These are phyloP conservation scores for Medicago lupulina DNA, from an alignment of 306 rosid species.

Conservation along the genomic window DNA sequence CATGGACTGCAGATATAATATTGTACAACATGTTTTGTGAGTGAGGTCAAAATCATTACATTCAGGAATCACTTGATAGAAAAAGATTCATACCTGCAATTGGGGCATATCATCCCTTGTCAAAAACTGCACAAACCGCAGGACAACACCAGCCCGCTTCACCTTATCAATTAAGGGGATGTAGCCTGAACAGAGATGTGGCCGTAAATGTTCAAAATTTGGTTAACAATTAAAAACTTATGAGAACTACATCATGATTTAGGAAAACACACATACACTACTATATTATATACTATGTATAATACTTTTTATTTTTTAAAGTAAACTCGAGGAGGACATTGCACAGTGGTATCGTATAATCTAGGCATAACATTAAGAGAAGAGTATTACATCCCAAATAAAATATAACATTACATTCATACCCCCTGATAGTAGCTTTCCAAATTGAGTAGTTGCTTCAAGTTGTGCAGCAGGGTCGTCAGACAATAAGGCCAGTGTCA, in stretches of 20 bases:
- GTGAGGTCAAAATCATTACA: neutral
- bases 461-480: neutral
- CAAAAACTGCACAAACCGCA: neutral
- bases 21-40: neutral
- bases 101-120: neutral
- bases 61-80: neutral
- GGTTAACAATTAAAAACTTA: neutral
- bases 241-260: neutral
- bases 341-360: neutral
- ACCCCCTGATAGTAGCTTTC: neutral
- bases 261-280: neutral
- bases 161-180: neutral
- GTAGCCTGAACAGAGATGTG: neutral
- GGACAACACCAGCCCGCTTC: neutral
- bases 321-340: neutral
- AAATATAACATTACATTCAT: neutral
- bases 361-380: neutral
- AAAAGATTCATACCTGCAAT: neutral
- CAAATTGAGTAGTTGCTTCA: neutral
- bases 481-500: neutral
- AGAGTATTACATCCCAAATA: neutral
- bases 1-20: neutral
- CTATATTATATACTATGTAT: neutral
- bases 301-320: neutral
- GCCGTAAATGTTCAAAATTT: neutral